Base-by-base conservation (phyloP, 2,329 filamentous ascomycete species). In the Colletotrichum lupini region DNA sequence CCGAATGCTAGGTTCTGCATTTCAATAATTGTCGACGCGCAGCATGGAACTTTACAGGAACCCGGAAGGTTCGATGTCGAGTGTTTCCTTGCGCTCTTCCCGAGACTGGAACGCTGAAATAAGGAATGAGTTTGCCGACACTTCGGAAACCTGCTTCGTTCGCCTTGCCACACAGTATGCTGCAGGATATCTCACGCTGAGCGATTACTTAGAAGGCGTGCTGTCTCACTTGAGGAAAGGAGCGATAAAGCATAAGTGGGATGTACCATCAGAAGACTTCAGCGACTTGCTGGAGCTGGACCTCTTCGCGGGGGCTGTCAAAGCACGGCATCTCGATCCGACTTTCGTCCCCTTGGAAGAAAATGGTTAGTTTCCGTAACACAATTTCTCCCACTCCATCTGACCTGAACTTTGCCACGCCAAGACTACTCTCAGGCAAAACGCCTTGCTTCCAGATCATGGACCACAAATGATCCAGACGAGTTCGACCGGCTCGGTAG, bases 121-220 rank as follows among this genome's bases (percentile, higher is more conserved):
- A 19, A 52, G 59, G 37, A 67, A 67, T 19, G 64, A 67, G 37
- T 67, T 67, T 46, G 55, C 55, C 5, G 64, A 67, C 37, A 11
- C n/a, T 32, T 24, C 64, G 26, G 64, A 67, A 14, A 60, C 64
- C 9, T 67, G 64, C 19, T 67, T 53, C 35, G 64, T 67, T 32
- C 64, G 55, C 19, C 64, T 59, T 19, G 55, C 64, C 28, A 52
- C 64, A 4, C 55, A 52, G 35, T 28, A 59, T 52, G 64, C 64
- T 26, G 19, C 11, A 19, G 55, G 55, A 5, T 2, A 59, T 19
- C 55, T 67, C 55, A 14, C 9, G 1, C 26, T 67, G 55, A 28
- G 28, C 28, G 55, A 59, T 32, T 67, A 67, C 64, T 35, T 59
- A 55, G 64, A 67, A 11, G 64, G 64, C 37, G 64, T 67, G 64